A percentile compares a stretch with the other conserved stretches of the same genome.
These are phyloP conservation scores for Cardiospermum halicacabum DNA, from an alignment of 345 rosid species.

Conservation along the genomic window DNA sequence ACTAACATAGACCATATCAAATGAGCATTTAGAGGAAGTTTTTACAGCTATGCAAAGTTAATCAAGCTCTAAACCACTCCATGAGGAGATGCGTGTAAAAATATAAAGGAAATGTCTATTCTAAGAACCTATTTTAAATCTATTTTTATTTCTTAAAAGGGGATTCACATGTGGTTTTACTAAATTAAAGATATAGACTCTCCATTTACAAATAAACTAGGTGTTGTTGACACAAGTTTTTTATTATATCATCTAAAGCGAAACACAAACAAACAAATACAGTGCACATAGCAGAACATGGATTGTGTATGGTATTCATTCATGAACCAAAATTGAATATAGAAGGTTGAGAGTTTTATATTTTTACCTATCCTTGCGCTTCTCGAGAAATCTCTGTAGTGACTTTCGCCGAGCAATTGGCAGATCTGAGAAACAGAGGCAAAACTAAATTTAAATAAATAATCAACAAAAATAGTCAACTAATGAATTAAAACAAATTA, in stretches of 20 bases:
- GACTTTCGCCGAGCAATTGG: slow-evolving; percentile 71
- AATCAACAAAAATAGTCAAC: not conserved
- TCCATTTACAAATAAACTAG: not conserved
- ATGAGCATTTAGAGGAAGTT: not conserved
- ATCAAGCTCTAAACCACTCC: slow-evolving; percentile 6
- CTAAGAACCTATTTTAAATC: not conserved
- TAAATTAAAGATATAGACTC: no score
- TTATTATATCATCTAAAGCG: not conserved
- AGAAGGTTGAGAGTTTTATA: not conserved
- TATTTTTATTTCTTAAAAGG: no score
- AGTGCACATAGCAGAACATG: no score
- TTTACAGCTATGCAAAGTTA: not conserved
- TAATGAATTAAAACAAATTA: not conserved
- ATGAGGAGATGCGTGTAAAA: slow-evolving; percentile 5
- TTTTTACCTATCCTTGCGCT: slow-evolving; percentile 82
- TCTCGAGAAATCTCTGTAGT: slow-evolving; percentile 79
- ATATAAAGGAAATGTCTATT: not conserved
- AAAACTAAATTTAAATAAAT: not conserved
- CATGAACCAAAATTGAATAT: not conserved
- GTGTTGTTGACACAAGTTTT: not conserved
- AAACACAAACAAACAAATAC: not conserved
- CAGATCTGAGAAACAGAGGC: slow-evolving; percentile 39
- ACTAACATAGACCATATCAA: no score
- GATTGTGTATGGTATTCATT: not conserved
- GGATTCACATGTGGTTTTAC: no score